Base-by-base conservation (phyloP, 495 filamentous ascomycete genomes). In the Neurospora africana region DNA sequence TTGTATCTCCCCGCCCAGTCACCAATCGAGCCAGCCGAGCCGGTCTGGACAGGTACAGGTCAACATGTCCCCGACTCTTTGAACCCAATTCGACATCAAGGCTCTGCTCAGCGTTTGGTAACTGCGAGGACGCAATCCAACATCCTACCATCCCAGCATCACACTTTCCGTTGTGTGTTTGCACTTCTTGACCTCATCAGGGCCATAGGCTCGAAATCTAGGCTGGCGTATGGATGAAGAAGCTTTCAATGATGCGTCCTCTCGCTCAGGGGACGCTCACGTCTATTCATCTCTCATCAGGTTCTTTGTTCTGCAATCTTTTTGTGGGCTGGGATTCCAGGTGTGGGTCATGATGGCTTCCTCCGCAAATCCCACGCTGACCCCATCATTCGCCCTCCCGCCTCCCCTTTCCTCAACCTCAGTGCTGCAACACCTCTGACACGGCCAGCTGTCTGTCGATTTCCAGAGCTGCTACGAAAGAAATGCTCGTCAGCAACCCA, bases 121-220 rank as follows among this genome's bases (percentile, higher is more conserved):
- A 65, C 30, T 65, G 53, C 53, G 27, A 33, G 15, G 27, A 27
- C 30, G 27, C 53, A 65, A 33, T 65, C 53, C 53, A 33, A 74
- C 72, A 58, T 73, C 72, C 72, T 71, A 65, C 58, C 72, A 37
- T 67, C 41, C 68, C 68, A 70, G 27, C 72, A 73, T 37, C 43
- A 36, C 70, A 33, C 27, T 30, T 58, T 67, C 68, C 69, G 38
- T 19, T 70, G 68, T 73, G 69, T 23, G 58, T 68, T 44, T 43
- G 71, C 71, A 44, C 71, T 69, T 68, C 38, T 71, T 71, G 61
- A 67, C 69, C 15, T 33, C 27, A 27, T 27, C 53, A 65, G 27
- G 23, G 15, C 53, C 11, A 33, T 30, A 17, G 27, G 53, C 53
- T 30, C 5, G 13, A 65, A 27, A 30, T 61, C 23, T 61, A 58